phyloP scores from a whole-genome alignment of 352 stramenopile species.

The Phytophthora europaea region DNA sequence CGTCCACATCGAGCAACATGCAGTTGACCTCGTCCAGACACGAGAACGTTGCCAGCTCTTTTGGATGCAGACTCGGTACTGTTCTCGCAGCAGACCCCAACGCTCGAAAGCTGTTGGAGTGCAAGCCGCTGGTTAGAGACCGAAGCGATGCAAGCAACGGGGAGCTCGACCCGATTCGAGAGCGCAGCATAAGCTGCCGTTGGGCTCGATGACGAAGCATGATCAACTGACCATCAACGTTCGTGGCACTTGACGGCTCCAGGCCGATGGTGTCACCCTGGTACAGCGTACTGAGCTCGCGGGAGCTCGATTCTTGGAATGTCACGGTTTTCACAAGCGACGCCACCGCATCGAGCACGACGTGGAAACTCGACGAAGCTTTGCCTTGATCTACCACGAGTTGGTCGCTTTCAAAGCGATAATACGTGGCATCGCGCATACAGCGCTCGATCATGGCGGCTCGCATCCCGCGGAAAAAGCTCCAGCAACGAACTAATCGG shows the following conservation, averaged over 20 bases:
- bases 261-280: slow-evolving; percentile 69
- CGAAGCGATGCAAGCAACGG: slow-evolving; percentile 23
- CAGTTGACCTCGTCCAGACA: slow-evolving; percentile 66
- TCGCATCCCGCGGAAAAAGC: slow-evolving; percentile 68
- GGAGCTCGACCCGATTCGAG: slow-evolving; percentile 19
- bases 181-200: slow-evolving; percentile 34
- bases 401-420: slow-evolving; percentile 46
- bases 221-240: slow-evolving; percentile 45
- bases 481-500: slow-evolving; percentile 46
- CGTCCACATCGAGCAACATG: slow-evolving; percentile 56
- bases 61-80: slow-evolving; percentile 10
- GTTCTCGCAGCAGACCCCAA: slow-evolving; percentile 17
- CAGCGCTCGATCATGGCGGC: slow-evolving; percentile 59
- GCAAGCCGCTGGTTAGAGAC: slow-evolving; percentile 23
- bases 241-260: slow-evolving; percentile 51
- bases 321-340: slow-evolving; percentile 59
- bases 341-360: slow-evolving; percentile 55
- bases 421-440: slow-evolving; percentile 52
- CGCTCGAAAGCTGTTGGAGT: slow-evolving; percentile 12
- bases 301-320: slow-evolving; percentile 52
- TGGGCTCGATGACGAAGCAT: slow-evolving; percentile 41
- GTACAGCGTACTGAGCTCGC: slow-evolving; percentile 65
- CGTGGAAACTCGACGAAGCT: slow-evolving; percentile 49
- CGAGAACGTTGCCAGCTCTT: slow-evolving; percentile 58
- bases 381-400: slow-evolving; percentile 53